Conservation (phyloP, 441 rosid genomes). For the Manihot esculenta region DNA sequence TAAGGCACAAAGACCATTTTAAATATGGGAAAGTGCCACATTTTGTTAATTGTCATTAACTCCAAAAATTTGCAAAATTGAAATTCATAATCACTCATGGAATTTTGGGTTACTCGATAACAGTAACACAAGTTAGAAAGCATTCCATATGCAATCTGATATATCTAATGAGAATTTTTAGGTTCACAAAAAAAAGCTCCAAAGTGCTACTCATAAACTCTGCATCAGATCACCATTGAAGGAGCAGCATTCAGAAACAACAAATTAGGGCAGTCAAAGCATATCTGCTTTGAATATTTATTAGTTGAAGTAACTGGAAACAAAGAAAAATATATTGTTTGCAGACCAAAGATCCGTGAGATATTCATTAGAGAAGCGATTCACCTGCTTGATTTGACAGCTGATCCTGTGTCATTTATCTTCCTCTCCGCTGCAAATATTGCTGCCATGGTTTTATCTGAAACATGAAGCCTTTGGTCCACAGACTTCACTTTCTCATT, state of each 20-base stretch:
- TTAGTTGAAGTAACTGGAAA: conserved; percentile 6
- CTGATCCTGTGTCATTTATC: conserved; percentile 90
- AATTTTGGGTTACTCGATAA: background rate
- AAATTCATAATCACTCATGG: background rate
- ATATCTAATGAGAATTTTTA: background rate
- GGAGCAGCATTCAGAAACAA: background rate
- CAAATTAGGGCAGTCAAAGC: background rate
- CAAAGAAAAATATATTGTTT: background rate
- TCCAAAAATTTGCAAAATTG: background rate
- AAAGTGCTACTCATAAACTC: background rate
- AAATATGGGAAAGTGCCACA: background rate
- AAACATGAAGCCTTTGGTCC: conserved; percentile 92
- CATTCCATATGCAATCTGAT: background rate
- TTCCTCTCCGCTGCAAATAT: conserved; percentile 92
- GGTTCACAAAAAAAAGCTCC: background rate
- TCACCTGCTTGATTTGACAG: conserved; percentile 96
- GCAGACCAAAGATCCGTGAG: background rate
- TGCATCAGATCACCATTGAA: background rate
- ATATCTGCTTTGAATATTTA: background rate
- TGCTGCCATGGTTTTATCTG: conserved; percentile 99
- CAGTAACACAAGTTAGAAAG: background rate
- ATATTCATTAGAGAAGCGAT: conserved; percentile 5
- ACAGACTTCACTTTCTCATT: conserved; percentile 94
- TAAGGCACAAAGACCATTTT: background rate
- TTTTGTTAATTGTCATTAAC: background rate